Evolutionary conservation across 345 rosid species (phyloP).

Genomic region (Gossypium turneri): DNA sequence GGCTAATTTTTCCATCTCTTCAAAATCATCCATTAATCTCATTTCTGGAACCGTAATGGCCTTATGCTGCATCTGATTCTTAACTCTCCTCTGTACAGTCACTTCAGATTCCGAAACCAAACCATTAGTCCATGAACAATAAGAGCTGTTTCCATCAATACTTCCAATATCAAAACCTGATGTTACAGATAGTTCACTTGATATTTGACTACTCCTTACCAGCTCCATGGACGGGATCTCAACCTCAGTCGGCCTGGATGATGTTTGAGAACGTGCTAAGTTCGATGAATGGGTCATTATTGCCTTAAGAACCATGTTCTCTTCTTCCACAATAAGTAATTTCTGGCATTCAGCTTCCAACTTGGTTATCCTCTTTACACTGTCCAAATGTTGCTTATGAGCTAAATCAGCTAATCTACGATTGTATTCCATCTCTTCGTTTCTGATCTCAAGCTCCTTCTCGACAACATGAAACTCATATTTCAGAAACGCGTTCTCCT

Average conservation of each 20-base stretch:
- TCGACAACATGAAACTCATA: slow-evolving; percentile 76
- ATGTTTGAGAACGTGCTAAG: slow-evolving; percentile 40
- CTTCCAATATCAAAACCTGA: slow-evolving; percentile 34
- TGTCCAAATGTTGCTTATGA: slow-evolving; percentile 59
- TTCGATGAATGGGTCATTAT: slow-evolving; percentile 47
- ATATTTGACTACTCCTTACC: slow-evolving; percentile 9
- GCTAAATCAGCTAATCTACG: slow-evolving; percentile 56
- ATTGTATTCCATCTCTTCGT: slow-evolving; percentile 74
- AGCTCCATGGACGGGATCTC: slow-evolving; percentile 41
- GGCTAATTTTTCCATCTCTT: slow-evolving; percentile 80
- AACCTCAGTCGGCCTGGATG: slow-evolving; percentile 40
- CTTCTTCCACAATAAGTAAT: slow-evolving; percentile 60
- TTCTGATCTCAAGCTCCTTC: slow-evolving; percentile 70
- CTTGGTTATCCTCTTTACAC: slow-evolving; percentile 56
- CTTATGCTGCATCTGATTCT: slow-evolving; percentile 10
- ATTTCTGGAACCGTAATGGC: slow-evolving; percentile 40
- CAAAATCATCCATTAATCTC: slow-evolving; percentile 67
- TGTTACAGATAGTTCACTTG: slow-evolving; percentile 28
- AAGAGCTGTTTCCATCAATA: slow-evolving; percentile 45
- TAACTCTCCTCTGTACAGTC: slow-evolving; percentile 32
- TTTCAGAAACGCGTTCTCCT: slow-evolving; percentile 81
- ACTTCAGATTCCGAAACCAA: slow-evolving; percentile 46
- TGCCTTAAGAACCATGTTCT: slow-evolving; percentile 68
- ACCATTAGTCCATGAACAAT: slow-evolving; percentile 60
- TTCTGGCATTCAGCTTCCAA: slow-evolving; percentile 85